phyloP scores from a whole-genome alignment of 2,329 filamentous ascomycete genomes.

The Graphilbum ipis-grandicollis region DNA sequence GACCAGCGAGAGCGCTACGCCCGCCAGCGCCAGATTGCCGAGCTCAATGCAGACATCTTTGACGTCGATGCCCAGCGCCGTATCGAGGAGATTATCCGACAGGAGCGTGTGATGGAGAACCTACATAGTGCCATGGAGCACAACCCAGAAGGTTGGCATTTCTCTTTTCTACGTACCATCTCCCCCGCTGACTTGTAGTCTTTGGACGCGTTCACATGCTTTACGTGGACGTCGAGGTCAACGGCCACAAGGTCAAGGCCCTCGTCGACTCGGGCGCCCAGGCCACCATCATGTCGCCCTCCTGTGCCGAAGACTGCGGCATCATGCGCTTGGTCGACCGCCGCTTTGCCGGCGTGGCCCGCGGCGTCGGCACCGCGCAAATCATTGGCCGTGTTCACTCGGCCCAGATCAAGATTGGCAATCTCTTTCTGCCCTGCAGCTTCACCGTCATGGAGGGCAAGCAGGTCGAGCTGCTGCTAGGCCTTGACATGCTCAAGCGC shows the following conservation, averaged over 20 bases:
- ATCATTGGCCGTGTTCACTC: constrained; percentile 93
- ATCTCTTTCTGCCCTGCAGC: constrained; percentile 73
- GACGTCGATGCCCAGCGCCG: constrained; percentile 78
- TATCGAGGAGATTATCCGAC: constrained; percentile 94
- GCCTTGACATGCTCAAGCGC: constrained; percentile 90
- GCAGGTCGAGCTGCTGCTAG: constrained; percentile 80
- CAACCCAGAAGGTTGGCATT: constrained; percentile 70
- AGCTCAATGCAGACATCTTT: constrained; percentile 86
- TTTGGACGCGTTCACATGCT: constrained; percentile 93
- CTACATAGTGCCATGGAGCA: constrained; percentile 93
- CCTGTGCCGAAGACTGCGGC: constrained; percentile 76
- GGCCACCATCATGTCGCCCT: constrained; percentile 95
- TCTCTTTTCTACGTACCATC: not conserved
- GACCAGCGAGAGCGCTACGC: constrained; percentile 58
- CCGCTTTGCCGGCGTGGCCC: constrained; percentile 79
- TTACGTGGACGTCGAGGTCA: constrained; percentile 91
- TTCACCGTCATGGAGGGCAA: constrained; percentile 99
- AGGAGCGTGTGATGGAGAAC: constrained; percentile 89
- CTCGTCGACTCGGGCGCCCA: constrained; percentile 96
- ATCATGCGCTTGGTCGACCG: constrained; percentile 94
- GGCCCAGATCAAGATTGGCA: constrained; percentile 85
- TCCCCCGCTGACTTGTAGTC: constrained; percentile 31
- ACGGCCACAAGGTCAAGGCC: constrained; percentile 80
- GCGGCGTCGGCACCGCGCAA: constrained; percentile 82
- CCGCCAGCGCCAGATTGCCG: constrained; percentile 65